These are phyloP conservation scores for Coprinopsis marcescibilis DNA, from an alignment of 768 basidiomycete species.

Conservation along the genomic window DNA sequence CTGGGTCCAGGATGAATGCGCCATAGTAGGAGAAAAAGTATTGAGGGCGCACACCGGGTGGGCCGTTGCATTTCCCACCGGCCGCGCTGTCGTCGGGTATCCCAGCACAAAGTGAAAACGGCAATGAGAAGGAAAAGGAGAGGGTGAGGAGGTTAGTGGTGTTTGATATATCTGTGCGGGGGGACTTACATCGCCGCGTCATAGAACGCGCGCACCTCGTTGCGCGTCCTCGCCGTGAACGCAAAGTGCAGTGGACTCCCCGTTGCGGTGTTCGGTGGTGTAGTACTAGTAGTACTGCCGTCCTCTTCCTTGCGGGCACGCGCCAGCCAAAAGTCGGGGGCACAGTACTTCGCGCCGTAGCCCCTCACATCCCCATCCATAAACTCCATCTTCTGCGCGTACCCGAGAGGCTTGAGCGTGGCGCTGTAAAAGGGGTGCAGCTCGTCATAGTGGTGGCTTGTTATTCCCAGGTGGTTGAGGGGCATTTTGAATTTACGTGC, in stretches of 20 bases:
- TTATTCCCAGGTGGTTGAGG: slow-evolving; percentile 6
- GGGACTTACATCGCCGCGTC: slow-evolving; percentile 20
- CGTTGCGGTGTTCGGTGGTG: slow-evolving; percentile 1
- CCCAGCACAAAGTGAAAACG: too few species aligned
- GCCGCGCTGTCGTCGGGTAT: slow-evolving; percentile 17
- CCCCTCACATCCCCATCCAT: slow-evolving; percentile 4
- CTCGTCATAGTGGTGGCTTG: slow-evolving; percentile 4
- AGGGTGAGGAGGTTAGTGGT: neutral
- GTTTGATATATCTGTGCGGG: neutral
- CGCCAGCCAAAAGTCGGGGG: slow-evolving; percentile 20
- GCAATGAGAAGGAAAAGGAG: too few species aligned
- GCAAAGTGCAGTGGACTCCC: slow-evolving; percentile 21
- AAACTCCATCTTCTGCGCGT: neutral
- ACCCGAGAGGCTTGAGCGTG: slow-evolving; percentile 6
- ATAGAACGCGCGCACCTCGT: slow-evolving; percentile 21
- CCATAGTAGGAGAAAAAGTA: slow-evolving; percentile 21
- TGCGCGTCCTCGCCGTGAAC: slow-evolving; percentile 17
- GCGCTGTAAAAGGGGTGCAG: slow-evolving; percentile 6
- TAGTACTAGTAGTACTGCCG: neutral
- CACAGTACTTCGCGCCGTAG: slow-evolving; percentile 2
- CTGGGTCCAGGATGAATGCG: slow-evolving; percentile 22
- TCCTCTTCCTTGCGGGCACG: neutral
- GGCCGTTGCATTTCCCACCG: slow-evolving; percentile 21
- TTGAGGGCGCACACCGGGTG: slow-evolving; percentile 21
- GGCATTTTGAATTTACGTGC: too few species aligned